Base-by-base conservation (phyloP, 2,329 filamentous ascomycete genomes). In the Sclerotinia nivalis region DNA sequence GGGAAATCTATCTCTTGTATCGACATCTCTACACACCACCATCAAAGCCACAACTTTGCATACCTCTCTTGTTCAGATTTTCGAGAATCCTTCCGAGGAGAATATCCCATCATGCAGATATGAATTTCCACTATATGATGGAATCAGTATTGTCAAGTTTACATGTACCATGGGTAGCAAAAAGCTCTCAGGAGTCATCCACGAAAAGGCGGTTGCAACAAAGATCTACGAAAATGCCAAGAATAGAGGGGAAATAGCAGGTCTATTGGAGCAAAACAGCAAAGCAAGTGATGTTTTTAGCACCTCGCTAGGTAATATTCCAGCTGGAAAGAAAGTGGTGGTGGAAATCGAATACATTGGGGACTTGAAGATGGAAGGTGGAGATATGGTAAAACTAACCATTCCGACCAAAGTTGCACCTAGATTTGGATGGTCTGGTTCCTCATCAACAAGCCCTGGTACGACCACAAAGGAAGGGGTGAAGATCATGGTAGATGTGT, bases 121-220 rank as follows among this genome's bases (percentile, higher is more conserved):
- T 77, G 84, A 84, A 0, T 93, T 93, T 72, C 91, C 91, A 0
- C 82, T 93, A 0, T 91, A 90, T 72, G 89, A 92, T 75, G 90
- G 91, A 13, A 88, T 91, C 22, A 89, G 87, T 9, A 87, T 93
- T 0, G 88, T 90, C 10, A 84, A 82, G 4, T 93, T 93, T 73
- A 85, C 82, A 6, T 93, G 89, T 79, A 85, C 82, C 20, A 83
- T 93, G 60, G 88, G 85, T 47, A 80, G 83, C 45, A 86, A 87
- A 28, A 82, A 86, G 22, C 86, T 92, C 73, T 82, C 82, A 4
- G 90, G 91, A 20, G 78, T 89, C 18, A 90, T 93, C 55, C 89
- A 91, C 76, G 87, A 91, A 74, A 88, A 86, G 68, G 81, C 85
- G 15, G 82, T 87, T 66, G 91, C 91, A 1, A 86, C 84, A 68